Evolutionary conservation across 2,329 filamentous ascomycete genomes (phyloP), one percentile per base, ranked within the genome.

Genomic region (Nannizzia gypsea): DNA sequence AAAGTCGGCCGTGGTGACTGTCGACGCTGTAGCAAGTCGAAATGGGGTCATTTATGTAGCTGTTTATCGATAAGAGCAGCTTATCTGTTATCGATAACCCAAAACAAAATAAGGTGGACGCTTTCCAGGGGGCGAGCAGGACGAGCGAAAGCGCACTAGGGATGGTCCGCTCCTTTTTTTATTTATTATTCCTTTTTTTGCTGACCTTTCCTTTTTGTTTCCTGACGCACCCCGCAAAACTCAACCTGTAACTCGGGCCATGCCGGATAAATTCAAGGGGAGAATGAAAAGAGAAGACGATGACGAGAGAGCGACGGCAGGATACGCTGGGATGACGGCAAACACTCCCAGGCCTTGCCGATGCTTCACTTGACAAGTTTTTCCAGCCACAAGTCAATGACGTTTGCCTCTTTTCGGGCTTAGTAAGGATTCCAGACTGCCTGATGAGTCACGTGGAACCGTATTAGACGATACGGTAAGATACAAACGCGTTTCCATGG

Each of bases 141-240:
- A 36, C 13, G 31, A 11, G 4, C 31, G 31, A 36, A 36, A 36
- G 31, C 31, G 44, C 44, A 22, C 44, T 22, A 22, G 44, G 44
- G 44, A 42, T 42, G 38, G 38, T n/a, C 38, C 38, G 38, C 38
- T 42, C 22, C 44, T 24, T 50, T 26, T 50, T 50, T 44, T 44
- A 20, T 44, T 22, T 22, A 8, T 44, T 6, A 31, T 36, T 36
- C 31, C 31, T 36, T 13, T 36, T 36, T 36, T 3, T 36, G 9
- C 9, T 8, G 13, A 3, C 31, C 31, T 36, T 36, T 36, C 31
- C 31, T 36, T 36, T 36, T 36, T 36, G 31, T 46, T 46, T 31
- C 22, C 22, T 8, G 50, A 54, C 15, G 50, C 50, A 54, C 50
- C 50, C 50, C 50, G 50, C 50, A 54, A 54, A 54, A 54, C 50